Conservation (phyloP, 202 grass and related monocot species). For the Saccharum hybrid region DNA sequence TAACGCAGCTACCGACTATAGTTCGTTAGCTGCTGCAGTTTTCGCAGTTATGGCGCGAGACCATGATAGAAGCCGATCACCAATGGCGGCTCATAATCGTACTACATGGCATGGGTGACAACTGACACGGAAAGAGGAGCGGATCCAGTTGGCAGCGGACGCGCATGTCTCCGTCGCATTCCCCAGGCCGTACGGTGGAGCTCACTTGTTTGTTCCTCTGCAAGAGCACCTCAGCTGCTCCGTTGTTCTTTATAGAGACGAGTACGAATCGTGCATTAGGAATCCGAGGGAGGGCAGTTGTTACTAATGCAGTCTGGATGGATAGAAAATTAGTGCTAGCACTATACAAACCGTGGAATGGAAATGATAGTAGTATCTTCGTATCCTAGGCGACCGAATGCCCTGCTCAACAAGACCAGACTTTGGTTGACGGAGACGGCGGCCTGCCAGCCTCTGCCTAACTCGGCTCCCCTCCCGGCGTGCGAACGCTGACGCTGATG, state of each 20-base stretch:
- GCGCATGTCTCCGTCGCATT: not conserved
- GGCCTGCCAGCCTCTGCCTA: not conserved
- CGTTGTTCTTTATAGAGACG: not conserved
- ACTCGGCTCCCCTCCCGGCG: not conserved
- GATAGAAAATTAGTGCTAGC: not conserved
- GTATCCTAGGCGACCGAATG: not conserved
- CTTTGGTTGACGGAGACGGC: not conserved
- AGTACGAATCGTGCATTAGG: not conserved
- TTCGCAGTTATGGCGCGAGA: conserved; percentile 32
- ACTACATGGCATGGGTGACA: not conserved
- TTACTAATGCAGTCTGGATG: not conserved
- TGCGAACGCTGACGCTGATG: too few relatives aligned
- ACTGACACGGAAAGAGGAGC: not conserved
- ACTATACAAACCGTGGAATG: too few relatives aligned
- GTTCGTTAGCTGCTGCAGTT: too few relatives aligned
- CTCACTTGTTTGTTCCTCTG: not conserved
- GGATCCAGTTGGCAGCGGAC: not conserved
- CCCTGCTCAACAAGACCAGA: not conserved
- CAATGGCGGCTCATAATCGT: not conserved
- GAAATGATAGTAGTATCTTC: too few relatives aligned
- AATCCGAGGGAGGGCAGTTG: not conserved
- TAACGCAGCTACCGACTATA: too few relatives aligned
- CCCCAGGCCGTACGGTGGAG: conserved; percentile 4
- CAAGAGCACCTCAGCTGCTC: not conserved
- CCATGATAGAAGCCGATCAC: not conserved